Percentiles rank a stretch among this genome's conserved stretches.
These are phyloP conservation scores for Blastomyces emzantsi DNA, from an alignment of 2,329 filamentous ascomycete genomes.

Conservation along the genomic window DNA sequence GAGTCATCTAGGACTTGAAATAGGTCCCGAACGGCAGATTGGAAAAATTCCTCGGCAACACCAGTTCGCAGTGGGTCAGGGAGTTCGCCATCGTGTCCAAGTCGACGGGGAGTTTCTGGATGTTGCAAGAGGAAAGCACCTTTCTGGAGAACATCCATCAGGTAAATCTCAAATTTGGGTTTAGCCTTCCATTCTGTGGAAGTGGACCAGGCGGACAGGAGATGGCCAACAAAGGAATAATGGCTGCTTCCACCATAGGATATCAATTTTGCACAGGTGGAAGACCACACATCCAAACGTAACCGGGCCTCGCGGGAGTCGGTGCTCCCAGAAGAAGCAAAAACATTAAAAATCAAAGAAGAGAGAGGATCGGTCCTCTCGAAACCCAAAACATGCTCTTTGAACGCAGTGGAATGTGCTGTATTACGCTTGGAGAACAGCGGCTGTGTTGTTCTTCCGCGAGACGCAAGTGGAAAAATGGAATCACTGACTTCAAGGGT, in stretches of 20 bases:
- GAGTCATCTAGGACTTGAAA: slow-evolving; percentile 82
- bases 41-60: slow-evolving; percentile 80
- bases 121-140: slow-evolving; percentile 85
- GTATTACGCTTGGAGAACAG: slow-evolving; percentile 39
- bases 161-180: slow-evolving; percentile 81
- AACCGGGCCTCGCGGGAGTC: slow-evolving; percentile 72
- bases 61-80: slow-evolving; percentile 62
- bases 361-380: slow-evolving; percentile 81
- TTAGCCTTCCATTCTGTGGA: slow-evolving; percentile 87
- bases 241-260: slow-evolving; percentile 64
- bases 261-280: slow-evolving; percentile 73
- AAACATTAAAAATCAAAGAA: slow-evolving; percentile 76
- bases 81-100: slow-evolving; percentile 61
- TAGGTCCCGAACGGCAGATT: slow-evolving; percentile 66
- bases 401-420: slow-evolving; percentile 50
- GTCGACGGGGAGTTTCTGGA: slow-evolving; percentile 66
- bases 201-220: slow-evolving; percentile 78
- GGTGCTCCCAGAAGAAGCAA: slow-evolving; percentile 74
- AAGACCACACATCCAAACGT: slow-evolving; percentile 80
- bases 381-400: slow-evolving; percentile 79
- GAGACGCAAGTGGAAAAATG: slow-evolving; percentile 60
- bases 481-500: slow-evolving; percentile 74
- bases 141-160: slow-evolving; percentile 90
- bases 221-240: slow-evolving; percentile 70
- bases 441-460: slow-evolving; percentile 42